A percentile compares a stretch with the other conserved stretches of the same genome.
Evolutionary conservation across 2,329 filamentous ascomycete species (phyloP).

Genomic region (Penicillium paneum): DNA sequence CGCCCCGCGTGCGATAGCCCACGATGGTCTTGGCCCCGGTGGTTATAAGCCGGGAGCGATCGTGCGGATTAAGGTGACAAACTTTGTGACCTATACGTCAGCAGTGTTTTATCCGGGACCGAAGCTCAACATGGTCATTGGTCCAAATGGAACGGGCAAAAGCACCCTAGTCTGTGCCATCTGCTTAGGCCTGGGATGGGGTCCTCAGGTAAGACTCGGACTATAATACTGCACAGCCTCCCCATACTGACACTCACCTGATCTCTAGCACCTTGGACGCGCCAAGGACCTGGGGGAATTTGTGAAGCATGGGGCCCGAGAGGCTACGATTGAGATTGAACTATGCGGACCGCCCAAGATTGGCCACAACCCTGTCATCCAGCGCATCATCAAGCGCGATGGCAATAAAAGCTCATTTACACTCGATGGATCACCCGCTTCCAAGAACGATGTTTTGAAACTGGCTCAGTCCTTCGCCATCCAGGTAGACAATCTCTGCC

Average conservation of each 20-base stretch:
- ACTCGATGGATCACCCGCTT: slow-evolving; percentile 64
- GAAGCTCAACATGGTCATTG: slow-evolving; percentile 96
- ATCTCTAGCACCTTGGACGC: slow-evolving; percentile 67
- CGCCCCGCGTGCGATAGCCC: slow-evolving; percentile 1
- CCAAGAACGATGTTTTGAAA: slow-evolving; percentile 62
- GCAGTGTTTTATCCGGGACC: slow-evolving; percentile 90
- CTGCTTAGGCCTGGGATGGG: slow-evolving; percentile 84
- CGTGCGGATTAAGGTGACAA: slow-evolving; percentile 75
- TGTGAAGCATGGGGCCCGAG: slow-evolving; percentile 80
- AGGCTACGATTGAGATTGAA: slow-evolving; percentile 86
- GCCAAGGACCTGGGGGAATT: slow-evolving; percentile 83
- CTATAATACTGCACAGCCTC: not conserved
- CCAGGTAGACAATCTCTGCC: slow-evolving; percentile 95
- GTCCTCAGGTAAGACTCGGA: slow-evolving; percentile 53
- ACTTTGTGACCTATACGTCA: slow-evolving; percentile 93
- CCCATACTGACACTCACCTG: not conserved
- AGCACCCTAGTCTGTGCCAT: slow-evolving; percentile 97
- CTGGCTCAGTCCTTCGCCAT: slow-evolving; percentile 74
- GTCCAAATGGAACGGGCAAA: slow-evolving; percentile 97
- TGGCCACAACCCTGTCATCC: slow-evolving; percentile 67
- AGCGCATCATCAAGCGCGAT: slow-evolving; percentile 73
- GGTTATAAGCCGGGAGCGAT: slow-evolving; percentile 69
- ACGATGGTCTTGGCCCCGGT: slow-evolving; percentile 16
- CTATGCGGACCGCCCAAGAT: slow-evolving; percentile 61
- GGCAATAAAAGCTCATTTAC: slow-evolving; percentile 78